Evolutionary conservation across 176 grass and related monocot genomes (phyloP).

Genomic region (Oropetium thomaeum): DNA sequence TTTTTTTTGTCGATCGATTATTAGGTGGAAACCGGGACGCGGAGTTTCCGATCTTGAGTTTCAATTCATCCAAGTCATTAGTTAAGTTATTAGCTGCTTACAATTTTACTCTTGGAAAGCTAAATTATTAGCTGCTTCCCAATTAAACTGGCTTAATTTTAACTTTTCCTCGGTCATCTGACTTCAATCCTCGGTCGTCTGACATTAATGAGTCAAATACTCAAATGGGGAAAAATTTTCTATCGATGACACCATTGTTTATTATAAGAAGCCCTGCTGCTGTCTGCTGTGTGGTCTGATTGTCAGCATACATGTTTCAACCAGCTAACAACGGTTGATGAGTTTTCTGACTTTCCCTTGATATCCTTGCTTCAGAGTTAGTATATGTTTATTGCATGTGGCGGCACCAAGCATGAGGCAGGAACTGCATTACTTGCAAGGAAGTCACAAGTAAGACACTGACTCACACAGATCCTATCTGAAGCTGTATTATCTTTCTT

Average conservation of each 20-base stretch:
- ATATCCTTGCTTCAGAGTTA: not conserved
- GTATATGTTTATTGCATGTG: slow-evolving; percentile 20
- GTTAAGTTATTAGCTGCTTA: not conserved
- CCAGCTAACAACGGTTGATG: not conserved
- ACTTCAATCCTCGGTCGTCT: not conserved
- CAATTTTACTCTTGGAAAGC: not conserved
- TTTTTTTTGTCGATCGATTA: not conserved
- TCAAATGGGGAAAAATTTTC: too few relatives aligned
- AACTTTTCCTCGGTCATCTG: not conserved
- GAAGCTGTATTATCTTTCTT: not conserved
- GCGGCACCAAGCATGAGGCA: slow-evolving; percentile 49
- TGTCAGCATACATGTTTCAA: not conserved
- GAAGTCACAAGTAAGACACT: slow-evolving; percentile 33
- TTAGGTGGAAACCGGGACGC: not conserved
- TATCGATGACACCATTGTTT: not conserved
- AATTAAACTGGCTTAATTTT: not conserved
- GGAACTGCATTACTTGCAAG: slow-evolving; percentile 50
- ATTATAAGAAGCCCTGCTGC: not conserved
- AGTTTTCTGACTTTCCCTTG: slow-evolving; percentile 14
- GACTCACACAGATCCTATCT: not conserved
- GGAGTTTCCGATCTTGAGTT: not conserved
- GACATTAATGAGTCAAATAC: not conserved
- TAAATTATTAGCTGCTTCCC: not conserved
- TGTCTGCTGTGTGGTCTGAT: not conserved
- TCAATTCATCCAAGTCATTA: not conserved